Evolutionary conservation across 345 rosid species (phyloP), one percentile per base, ranked within the genome.

Genomic region (Rhodamnia argentea): DNA sequence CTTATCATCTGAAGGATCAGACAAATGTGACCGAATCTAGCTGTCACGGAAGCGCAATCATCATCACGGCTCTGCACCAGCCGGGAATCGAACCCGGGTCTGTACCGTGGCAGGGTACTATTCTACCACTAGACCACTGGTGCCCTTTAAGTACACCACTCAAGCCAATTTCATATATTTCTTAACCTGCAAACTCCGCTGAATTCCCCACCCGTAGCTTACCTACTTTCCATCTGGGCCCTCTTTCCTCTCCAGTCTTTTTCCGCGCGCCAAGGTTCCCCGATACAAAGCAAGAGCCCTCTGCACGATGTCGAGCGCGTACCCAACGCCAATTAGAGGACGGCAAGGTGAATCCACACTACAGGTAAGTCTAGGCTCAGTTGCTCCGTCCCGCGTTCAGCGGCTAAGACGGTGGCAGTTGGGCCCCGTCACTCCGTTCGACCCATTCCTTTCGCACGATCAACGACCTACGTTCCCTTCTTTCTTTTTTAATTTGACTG

Each of bases 61-160:
- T 86, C 90, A 1, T 89, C 87, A 84, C 10, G 0, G 88, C 89
- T 85, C 78, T 83, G 94, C 94, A 90, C 94, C 92, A 92, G 94
- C 90, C 90, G 92, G 92, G 90, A 86, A 89, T 93, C 93, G 93
- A 94, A 93, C 96, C 93, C 93, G 93, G 96, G 95, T 91, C 94
- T 90, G 92, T 92, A 94, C 95, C 90, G 92, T 92, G 92, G 93
- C 91, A 94, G 91, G 92, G 92, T 94, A 92, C 93, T 94, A 94
- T 95, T 94, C 95, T 95, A 94, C 94, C 94, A 92, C 94, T 92
- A 94, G 95, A 93, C 96, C 94, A 93, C 93, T 92, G 98, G 96
- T 92, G 96, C 93, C 0, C 1, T 50, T 29, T 54, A 24, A 3
- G 5, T 0, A 2, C 2, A 1, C 2, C 0, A 13, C 5, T 1